These are phyloP conservation scores for Nephelium lappaceum DNA, from an alignment of 345 rosid species.

Conservation along the genomic window DNA sequence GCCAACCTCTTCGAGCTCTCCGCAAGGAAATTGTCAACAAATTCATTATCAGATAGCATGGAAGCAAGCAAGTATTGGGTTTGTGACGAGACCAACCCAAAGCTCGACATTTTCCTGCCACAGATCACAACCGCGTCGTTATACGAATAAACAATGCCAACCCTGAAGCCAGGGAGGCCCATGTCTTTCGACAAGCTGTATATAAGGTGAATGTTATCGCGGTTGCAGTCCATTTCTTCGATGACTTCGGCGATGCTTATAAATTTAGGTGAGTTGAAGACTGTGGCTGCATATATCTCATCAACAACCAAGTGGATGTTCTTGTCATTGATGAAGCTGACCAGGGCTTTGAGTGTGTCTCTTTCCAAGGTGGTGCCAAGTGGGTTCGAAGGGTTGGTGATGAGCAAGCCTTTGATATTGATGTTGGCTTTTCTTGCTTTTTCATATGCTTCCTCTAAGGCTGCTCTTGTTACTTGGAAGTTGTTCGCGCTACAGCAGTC, in stretches of 20 bases:
- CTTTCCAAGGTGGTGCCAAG: slow-evolving; percentile 65
- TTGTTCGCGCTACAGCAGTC: slow-evolving; percentile 68
- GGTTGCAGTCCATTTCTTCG: slow-evolving; percentile 45
- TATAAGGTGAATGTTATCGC: slow-evolving; percentile 66
- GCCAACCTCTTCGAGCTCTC: slow-evolving; percentile 62
- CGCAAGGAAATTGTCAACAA: slow-evolving; percentile 45
- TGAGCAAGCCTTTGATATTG: slow-evolving; percentile 70
- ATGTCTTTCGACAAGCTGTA: slow-evolving; percentile 93
- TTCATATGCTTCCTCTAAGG: slow-evolving; percentile 59
- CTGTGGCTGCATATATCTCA: slow-evolving; percentile 79
- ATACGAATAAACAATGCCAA: slow-evolving; percentile 78
- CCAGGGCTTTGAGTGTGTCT: slow-evolving; percentile 47
- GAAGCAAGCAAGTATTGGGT: slow-evolving; percentile 71
- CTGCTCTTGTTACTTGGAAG: slow-evolving; percentile 54
- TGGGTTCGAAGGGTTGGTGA: slow-evolving; percentile 90
- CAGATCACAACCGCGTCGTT: slow-evolving; percentile 64
- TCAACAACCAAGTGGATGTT: slow-evolving; percentile 80
- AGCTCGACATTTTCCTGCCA: slow-evolving; percentile 84
- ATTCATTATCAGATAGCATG: slow-evolving; percentile 68
- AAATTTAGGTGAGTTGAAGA: slow-evolving; percentile 57
- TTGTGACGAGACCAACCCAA: slow-evolving; percentile 78
- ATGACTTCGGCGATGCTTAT: slow-evolving; percentile 68
- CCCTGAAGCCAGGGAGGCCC: slow-evolving; percentile 87
- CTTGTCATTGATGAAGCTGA: slow-evolving; percentile 50
- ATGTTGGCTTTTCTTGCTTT: slow-evolving; percentile 47